A percentile compares a stretch with the other conserved stretches of the same genome.
Conservation (phyloP, 1,139 yeast genomes). For the Saccharomyces uvarum region DNA sequence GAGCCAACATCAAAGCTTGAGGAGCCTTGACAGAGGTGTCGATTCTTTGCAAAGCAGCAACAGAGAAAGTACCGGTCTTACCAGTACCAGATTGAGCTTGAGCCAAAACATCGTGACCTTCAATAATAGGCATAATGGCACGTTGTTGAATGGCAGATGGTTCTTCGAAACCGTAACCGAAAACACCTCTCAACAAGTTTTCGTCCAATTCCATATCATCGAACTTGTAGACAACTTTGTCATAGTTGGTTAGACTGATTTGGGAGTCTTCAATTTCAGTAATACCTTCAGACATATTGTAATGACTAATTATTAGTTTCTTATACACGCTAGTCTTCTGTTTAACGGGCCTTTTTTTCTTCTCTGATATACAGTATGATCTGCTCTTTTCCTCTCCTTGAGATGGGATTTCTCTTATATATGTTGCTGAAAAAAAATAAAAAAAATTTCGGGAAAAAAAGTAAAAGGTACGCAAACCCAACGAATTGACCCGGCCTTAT, state of each 20-base stretch:
- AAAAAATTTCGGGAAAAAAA: background rate
- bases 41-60: slow-evolving; percentile 90
- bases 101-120: slow-evolving; percentile 94
- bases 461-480: background rate
- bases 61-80: slow-evolving; percentile 98
- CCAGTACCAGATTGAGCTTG: slow-evolving; percentile 99
- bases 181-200: slow-evolving; percentile 75
- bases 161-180: slow-evolving; percentile 94
- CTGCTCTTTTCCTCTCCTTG: background rate
- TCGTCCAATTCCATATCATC: slow-evolving; percentile 81
- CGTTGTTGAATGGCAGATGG: slow-evolving; percentile 98
- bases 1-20: slow-evolving; percentile 93
- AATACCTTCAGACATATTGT: slow-evolving; percentile 48
- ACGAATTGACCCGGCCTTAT: background rate
- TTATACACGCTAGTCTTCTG: slow-evolving; percentile 19
- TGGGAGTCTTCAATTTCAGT: slow-evolving; percentile 76
- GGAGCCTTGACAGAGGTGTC: slow-evolving; percentile 62
- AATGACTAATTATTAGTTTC: slow-evolving; percentile 4
- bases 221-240: slow-evolving; percentile 84
- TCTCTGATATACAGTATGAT: background rate
- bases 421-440: background rate
- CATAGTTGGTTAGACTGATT: slow-evolving; percentile 88
- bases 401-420: background rate
- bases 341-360: background rate
- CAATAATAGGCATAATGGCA: slow-evolving; percentile 93